phyloP scores from a whole-genome alignment of 257 asterid species.

The Jaltomata sinuosa region DNA sequence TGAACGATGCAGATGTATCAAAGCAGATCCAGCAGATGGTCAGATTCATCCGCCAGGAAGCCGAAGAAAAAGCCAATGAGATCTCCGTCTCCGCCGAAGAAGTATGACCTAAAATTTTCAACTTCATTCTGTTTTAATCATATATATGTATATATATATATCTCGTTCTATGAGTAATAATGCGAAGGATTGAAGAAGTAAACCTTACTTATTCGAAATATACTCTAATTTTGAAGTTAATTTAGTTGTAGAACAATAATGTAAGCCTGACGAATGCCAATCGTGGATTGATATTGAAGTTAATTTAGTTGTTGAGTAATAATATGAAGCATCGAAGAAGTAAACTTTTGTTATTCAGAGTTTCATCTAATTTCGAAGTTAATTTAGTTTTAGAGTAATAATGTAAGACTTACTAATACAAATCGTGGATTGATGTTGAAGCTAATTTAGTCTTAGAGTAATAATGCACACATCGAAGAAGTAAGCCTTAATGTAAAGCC shows the following conservation, averaged over 20 bases:
- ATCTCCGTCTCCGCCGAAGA: conserved; percentile 97
- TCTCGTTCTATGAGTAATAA: neutral
- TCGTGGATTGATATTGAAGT: neutral
- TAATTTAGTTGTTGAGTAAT: neutral
- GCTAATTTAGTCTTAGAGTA: neutral
- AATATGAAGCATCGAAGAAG: neutral
- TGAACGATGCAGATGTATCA: conserved; percentile 95
- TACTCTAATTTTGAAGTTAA: neutral
- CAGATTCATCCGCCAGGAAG: conserved; percentile 98
- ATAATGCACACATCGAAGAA: neutral
- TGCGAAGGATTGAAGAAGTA: neutral
- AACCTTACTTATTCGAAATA: neutral
- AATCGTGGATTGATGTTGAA: neutral
- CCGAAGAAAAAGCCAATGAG: conserved; percentile 96
- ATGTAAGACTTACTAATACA: neutral
- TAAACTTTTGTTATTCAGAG: neutral
- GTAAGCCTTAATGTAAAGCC: neutral
- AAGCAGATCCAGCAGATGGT: conserved; percentile 99
- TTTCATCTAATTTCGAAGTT: neutral
- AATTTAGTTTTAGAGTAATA: neutral
- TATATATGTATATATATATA: no score
- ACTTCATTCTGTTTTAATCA: neutral
- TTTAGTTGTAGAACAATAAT: neutral
- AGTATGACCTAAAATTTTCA: conserved; percentile 17
- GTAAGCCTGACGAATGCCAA: neutral